Base-by-base conservation (phyloP, 164 flowering plant species). In the Magnolia sinica region DNA sequence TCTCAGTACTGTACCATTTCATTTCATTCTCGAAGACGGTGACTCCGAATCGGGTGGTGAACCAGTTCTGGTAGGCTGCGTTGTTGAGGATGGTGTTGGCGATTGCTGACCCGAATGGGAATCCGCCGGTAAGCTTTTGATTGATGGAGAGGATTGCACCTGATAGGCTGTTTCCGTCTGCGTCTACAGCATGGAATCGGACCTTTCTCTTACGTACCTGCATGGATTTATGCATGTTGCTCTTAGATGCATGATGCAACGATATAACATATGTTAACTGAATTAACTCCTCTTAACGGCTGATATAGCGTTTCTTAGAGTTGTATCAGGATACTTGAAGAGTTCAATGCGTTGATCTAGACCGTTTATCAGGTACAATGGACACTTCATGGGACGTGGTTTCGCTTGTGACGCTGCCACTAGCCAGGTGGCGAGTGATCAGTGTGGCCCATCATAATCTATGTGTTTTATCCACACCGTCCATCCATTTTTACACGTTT, bases 1-100 rank as follows among this genome's bases (percentile, higher is more conserved):
- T 2, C 66, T 93, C 96, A 0, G 79, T 91, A 80, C 75, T 70
- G 83, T 87, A 88, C 98, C 96, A 93, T 52, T 92, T 92, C 87
- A 92, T 83, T 72, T 92, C 97, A 58, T 92, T 81, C 68, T 84
- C 90, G 68, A 92, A 91, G 1, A 82, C 74, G 18, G 95, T 85
- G 58, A 83, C 83, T 0, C 74, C 83, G 85, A 91, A 91, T 61
- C 94, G 81, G 29, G 85, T 70, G 0, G 84, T 27, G 83, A 90
- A 88, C 96, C 98, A 91, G n/a, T 82, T 81, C 70, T 86, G 87
- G 71, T 87, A 91, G 7, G 86, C 88, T 0, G 73, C 0, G 81
- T 85, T 91, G 71, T 27, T 77, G 58, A 91, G 85, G 81, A 93
- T 89, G 83, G 81, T 68, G 22, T 75, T 71, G 73, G 59, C 82